phyloP scores from a whole-genome alignment of 495 filamentous ascomycete genomes.

The Aspergillus sclerotioniger region DNA sequence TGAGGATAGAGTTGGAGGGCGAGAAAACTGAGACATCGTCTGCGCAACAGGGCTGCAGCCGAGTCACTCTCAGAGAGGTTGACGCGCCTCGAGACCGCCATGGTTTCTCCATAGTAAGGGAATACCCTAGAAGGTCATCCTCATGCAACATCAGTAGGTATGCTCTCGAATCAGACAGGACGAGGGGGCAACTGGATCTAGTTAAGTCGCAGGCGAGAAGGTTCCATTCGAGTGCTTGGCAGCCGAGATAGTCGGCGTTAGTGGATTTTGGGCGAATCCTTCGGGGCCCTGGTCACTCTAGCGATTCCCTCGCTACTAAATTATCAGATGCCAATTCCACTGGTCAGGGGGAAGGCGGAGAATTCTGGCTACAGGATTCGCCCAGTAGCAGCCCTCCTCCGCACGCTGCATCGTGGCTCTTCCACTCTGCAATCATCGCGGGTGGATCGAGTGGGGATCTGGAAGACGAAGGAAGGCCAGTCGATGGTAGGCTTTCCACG shows the following conservation, averaged over 20 bases:
- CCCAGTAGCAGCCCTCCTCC: conserved; percentile 2
- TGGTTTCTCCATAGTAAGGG: not conserved
- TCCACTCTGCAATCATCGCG: conserved; percentile 6
- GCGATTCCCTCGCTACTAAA: conserved; percentile 2
- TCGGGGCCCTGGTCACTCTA: conserved; percentile 3
- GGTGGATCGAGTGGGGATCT: conserved; percentile 5
- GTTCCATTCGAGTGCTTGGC: conserved; percentile 8
- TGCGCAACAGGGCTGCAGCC: not conserved
- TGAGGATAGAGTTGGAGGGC: not conserved
- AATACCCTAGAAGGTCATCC: conserved; percentile 2
- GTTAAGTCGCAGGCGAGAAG: conserved; percentile 3
- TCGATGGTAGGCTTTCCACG: not conserved
- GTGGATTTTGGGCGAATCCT: conserved; percentile 15
- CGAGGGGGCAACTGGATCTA: conserved; percentile 12
- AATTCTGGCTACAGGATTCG: conserved; percentile 9
- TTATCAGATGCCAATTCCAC: conserved; percentile 8
- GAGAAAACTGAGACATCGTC: not conserved
- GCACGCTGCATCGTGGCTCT: conserved; percentile 4
- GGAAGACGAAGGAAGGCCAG: conserved; percentile 1
- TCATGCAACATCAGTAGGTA: not conserved
- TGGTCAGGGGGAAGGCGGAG: conserved; percentile 9
- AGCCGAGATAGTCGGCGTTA: conserved; percentile 14
- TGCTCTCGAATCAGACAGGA: conserved; percentile 7
- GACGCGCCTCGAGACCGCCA: not conserved
- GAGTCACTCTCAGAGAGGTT: not conserved